phyloP scores from a whole-genome alignment of 2,329 filamentous ascomycete genomes.

The Cytospora leucostoma region DNA sequence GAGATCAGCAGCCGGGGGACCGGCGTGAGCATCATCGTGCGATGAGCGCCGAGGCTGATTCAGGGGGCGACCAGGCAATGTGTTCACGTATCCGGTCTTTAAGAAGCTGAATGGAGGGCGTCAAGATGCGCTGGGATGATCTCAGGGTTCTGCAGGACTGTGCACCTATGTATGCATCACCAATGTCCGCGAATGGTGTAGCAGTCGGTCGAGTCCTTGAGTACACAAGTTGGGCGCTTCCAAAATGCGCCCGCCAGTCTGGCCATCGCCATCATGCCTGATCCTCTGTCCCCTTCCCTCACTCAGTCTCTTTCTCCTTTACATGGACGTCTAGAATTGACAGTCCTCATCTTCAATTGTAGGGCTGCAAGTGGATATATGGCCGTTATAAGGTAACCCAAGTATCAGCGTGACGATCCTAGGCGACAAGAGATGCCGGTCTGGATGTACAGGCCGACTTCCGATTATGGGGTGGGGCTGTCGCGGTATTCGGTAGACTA shows the following conservation, averaged over 20 bases:
- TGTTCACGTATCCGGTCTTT: not conserved
- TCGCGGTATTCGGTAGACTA: not conserved
- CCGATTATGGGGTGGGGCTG: not conserved
- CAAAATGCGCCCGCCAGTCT: not conserved
- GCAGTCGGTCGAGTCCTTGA: not conserved
- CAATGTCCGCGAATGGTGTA: constrained; percentile 7
- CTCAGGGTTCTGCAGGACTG: not conserved
- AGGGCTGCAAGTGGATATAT: no score
- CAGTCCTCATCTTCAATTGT: not conserved
- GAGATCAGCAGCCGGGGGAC: not conserved
- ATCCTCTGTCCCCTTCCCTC: not conserved
- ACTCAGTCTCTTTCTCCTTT: not conserved
- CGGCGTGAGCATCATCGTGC: not conserved
- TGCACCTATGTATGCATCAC: not conserved
- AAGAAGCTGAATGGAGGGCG: not conserved
- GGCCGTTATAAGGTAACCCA: no score
- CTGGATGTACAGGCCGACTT: constrained; percentile 19
- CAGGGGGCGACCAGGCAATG: not conserved
- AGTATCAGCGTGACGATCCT: no score
- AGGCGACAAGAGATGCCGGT: no score
- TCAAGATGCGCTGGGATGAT: not conserved
- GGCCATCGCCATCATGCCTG: not conserved
- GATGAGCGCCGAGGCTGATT: not conserved
- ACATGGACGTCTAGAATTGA: not conserved
- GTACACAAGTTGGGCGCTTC: not conserved